Evolutionary conservation across 768 basidiomycete species (phyloP), one percentile per base, ranked within the genome.

Genomic region (Podaxis sp.): DNA sequence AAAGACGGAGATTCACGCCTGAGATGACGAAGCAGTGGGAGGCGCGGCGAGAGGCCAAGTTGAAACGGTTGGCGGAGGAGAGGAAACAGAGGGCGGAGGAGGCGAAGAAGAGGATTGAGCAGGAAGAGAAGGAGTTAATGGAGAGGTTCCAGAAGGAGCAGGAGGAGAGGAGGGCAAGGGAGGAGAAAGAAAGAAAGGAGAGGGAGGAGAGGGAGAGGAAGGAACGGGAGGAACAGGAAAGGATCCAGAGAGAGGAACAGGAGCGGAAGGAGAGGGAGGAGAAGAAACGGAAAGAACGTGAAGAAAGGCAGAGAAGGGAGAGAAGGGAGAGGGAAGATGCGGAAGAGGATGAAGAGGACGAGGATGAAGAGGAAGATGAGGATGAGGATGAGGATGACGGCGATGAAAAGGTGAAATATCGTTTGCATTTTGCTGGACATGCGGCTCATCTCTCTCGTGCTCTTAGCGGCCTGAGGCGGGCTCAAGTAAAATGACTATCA

Each of bases 21-120:
- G 59, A 74, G 29, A 62, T 52, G 51, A 57, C 76, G 12, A 49
- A 53, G 11, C 74, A 78, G 64, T 53, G n/a, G 59, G 43, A 38
- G 46, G 59, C 2, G 65, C 57, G 33, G 43, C 33, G 55, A 33
- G 61, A 52, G 33, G 29, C 37, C 24, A 63, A 52, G 22, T 50
- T 62, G 37, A 24, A 29, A 15, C 36, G 55, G 27, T 43, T 50
- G 27, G 43, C n/a, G 33, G 47, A 54, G 37, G 50, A 59, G 61
- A 64, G 57, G 52, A 33, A 49, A n/a, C 29, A 40, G 41, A 24
- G 43, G 29, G 25, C 27, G 15, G 58, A 59, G 9, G 58, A 59
- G 9, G 13, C 8, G 11, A 59, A 24, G 58, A 59, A 7, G 37
- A 52, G 37, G 29, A 51, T 50, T n/a, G 58, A 59, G 58, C 47